A percentile compares a stretch with the other conserved stretches of the same genome.
These are phyloP conservation scores for Setaria italica DNA, from an alignment of 202 grass and related monocot genomes.

Conservation along the genomic window DNA sequence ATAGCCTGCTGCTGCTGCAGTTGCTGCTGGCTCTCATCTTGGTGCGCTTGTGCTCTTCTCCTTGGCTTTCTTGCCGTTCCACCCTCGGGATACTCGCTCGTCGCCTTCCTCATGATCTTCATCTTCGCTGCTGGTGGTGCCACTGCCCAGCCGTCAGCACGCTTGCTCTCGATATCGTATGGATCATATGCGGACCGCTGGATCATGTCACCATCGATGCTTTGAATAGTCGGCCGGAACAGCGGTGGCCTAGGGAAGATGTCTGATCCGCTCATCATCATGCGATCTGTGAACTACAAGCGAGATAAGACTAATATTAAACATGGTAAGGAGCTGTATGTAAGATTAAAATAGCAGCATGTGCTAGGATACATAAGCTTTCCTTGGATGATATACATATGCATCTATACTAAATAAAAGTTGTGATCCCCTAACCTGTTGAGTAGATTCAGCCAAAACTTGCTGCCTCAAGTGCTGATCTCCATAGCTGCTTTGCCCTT, in stretches of 20 bases:
- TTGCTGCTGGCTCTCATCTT: constrained; percentile 53
- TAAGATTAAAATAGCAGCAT: constrained; percentile 9
- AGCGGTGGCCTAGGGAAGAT: constrained; percentile 16
- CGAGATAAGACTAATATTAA: constrained; percentile 18
- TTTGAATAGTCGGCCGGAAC: constrained; percentile 50
- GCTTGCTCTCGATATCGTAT: constrained; percentile 40
- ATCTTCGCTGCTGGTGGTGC: constrained; percentile 55
- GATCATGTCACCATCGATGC: constrained; percentile 62
- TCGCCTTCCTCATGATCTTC: constrained; percentile 65
- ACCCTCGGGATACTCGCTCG: constrained; percentile 38
- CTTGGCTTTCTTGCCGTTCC: constrained; percentile 58
- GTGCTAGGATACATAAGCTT: background rate
- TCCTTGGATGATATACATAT: background rate
- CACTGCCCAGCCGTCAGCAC: constrained; percentile 45
- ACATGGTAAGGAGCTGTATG: background rate
- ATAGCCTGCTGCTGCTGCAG: constrained; percentile 41
- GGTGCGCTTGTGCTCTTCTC: constrained; percentile 50
- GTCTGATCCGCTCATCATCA: constrained; percentile 58
- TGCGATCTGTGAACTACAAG: constrained; percentile 57
- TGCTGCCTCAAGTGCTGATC: constrained; percentile 52
- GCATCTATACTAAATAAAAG: background rate
- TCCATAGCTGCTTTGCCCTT: constrained; percentile 51
- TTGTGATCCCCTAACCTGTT: constrained; percentile 53
- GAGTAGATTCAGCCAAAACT: constrained; percentile 50
- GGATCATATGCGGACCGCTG: constrained; percentile 43